Evolutionary conservation across 2,329 filamentous ascomycete genomes (phyloP), one percentile per base, ranked within the genome.

Genomic region (Coniochaeta ligniaria): DNA sequence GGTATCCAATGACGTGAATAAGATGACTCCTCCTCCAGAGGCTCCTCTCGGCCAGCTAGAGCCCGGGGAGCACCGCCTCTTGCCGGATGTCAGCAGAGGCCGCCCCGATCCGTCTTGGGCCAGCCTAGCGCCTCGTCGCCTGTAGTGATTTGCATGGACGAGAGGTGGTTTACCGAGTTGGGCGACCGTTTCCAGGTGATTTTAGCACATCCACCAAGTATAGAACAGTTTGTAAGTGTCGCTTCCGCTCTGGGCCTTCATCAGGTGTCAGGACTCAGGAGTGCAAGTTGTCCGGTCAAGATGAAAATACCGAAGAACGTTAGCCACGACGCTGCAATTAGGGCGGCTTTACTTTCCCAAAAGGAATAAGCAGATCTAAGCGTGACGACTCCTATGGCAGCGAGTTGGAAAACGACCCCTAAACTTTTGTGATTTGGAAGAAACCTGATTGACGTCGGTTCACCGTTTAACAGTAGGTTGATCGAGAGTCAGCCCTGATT

Each of bases 71-170:
- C 31, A 38, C 31, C 33, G 54, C 31, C 35, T 20, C 31, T 56
- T 24, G 54, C 31, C 54, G 54, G 47, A 52, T 52, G 47, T 56
- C 54, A 56, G 54, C 54, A 38, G 54, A 56, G 54, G 54, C 54
- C 54, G 54, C 54, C 54, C 54, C 35, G 54, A 28, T 52, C 47
- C 47, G 47, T 52, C 16, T 35, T 36, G 9, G 31, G 14, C 31
- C 33, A 26, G 31, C 20, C n/a, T 38, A 24, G 17, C 52, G 28
- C 52, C 52, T 36, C 28, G 47, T n/a, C n/a, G n/a, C n/a, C n/a
- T n/a, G n/a, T n/a, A n/a, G n/a, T n/a, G n/a, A n/a, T n/a, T n/a
- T n/a, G n/a, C n/a, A n/a, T n/a, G n/a, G n/a, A n/a, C n/a, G 28
- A 33, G 16, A 28, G 14, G 24, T 28, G 20, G 11, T 17, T 28